phyloP scores from a whole-genome alignment of 2,329 filamentous ascomycete species.

The Stemphylium vesicarium region DNA sequence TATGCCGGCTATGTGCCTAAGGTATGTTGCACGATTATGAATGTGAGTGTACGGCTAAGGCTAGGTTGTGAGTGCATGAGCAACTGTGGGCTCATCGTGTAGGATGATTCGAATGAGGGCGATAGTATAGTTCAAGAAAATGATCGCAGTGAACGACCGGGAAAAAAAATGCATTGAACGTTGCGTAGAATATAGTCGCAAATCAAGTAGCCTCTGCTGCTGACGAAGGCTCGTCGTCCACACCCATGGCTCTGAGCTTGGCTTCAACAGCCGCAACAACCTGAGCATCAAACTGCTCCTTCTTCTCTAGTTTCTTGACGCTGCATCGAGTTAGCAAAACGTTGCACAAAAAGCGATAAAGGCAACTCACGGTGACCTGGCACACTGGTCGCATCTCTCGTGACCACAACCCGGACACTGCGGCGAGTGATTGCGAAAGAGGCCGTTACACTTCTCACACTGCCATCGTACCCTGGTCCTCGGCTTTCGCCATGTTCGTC shows the following conservation, averaged over 20 bases:
- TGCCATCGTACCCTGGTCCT: conserved; percentile 54
- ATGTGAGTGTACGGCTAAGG: too few species aligned
- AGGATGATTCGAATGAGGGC: not conserved
- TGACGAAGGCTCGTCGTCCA: conserved; percentile 32
- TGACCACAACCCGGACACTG: conserved; percentile 67
- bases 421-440: conserved; percentile 62
- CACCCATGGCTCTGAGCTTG: conserved; percentile 53
- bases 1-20: too few species aligned
- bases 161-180: not conserved
- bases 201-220: conserved; percentile 22
- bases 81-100: too few species aligned
- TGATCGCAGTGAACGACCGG: not conserved
- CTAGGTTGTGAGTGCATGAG: too few species aligned
- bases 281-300: conserved; percentile 67
- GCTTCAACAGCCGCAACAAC: conserved; percentile 64
- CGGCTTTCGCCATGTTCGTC: conserved; percentile 53
- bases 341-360: not conserved
- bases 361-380: conserved; percentile 56
- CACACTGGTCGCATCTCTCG: conserved; percentile 65
- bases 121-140: not conserved
- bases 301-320: conserved; percentile 61
- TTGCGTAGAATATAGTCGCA: not conserved
- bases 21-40: too few species aligned
- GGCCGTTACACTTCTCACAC: conserved; percentile 68
- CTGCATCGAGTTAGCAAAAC: conserved; percentile 37